Evolutionary conservation across 1,284 basidiomycete genomes (phyloP).

Genomic region (Singerocomus rubriflavus): DNA sequence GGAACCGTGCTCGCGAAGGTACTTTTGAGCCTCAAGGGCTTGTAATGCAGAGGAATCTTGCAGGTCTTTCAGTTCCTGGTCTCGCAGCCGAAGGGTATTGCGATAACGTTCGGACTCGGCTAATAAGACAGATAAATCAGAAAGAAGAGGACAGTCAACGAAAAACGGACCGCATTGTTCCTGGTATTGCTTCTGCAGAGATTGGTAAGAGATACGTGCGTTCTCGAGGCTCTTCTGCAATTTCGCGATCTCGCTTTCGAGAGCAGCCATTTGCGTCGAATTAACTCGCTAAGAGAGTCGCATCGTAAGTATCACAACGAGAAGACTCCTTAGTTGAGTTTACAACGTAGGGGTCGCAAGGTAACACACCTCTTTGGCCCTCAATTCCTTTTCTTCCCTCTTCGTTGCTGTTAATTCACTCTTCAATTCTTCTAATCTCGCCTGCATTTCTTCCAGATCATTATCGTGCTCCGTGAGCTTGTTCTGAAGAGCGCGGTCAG

Average conservation of each 20-base stretch:
- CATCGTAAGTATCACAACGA: conserved; percentile 1
- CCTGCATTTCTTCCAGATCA: conserved; percentile 74
- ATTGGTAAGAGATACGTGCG: conserved; percentile 64
- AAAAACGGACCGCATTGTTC: conserved; percentile 71
- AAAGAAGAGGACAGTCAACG: neutral
- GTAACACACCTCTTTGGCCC: conserved; percentile 68
- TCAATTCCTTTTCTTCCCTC: conserved; percentile 85
- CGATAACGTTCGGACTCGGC: conserved; percentile 78
- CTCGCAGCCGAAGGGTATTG: conserved; percentile 66
- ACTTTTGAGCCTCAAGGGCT: conserved; percentile 60
- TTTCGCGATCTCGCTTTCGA: conserved; percentile 78
- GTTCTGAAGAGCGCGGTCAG: conserved; percentile 63
- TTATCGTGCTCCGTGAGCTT: conserved; percentile 71
- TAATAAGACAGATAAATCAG: conserved; percentile 27
- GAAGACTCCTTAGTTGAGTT: neutral
- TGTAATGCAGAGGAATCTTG: conserved; percentile 59
- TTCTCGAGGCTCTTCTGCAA: conserved; percentile 69
- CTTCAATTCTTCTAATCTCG: conserved; percentile 66
- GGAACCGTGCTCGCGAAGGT: conserved; percentile 58
- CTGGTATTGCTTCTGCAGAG: conserved; percentile 79
- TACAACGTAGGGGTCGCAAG: neutral
- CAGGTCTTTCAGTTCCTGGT: conserved; percentile 65
- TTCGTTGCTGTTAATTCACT: conserved; percentile 73
- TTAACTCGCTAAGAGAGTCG: conserved; percentile 48
- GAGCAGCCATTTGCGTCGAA: conserved; percentile 57